Evolutionary conservation across 2,329 filamentous ascomycete genomes (phyloP).

Genomic region (Neopestalotiopsis rosae): DNA sequence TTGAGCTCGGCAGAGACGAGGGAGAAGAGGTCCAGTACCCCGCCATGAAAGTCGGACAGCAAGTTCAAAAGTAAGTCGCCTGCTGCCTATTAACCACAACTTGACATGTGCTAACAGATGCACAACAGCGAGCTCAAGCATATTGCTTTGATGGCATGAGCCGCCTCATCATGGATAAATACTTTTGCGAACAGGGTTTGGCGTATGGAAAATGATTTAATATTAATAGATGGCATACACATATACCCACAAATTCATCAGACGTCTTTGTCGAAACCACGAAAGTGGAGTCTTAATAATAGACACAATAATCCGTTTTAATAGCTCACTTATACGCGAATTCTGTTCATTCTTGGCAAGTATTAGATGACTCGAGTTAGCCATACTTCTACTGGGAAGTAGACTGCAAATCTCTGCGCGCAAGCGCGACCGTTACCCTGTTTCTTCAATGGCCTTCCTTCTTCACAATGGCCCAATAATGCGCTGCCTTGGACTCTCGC

Average conservation of each 20-base stretch:
- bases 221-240: conserved; percentile 44
- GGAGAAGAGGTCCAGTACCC: conserved; percentile 54
- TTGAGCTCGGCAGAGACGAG: conserved; percentile 57
- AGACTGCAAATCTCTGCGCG: too few species aligned
- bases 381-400: too few species aligned
- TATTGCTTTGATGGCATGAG: conserved; percentile 55
- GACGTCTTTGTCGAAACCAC: not conserved
- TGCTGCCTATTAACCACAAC: conserved; percentile 21
- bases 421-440: too few species aligned
- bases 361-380: too few species aligned
- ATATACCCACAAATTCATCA: not conserved
- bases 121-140: conserved; percentile 54
- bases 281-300: not conserved
- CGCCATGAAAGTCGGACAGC: conserved; percentile 63
- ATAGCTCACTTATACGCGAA: not conserved
- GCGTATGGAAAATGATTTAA: conserved; percentile 45
- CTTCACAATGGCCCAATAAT: conserved; percentile 37
- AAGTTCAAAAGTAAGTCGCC: conserved; percentile 58
- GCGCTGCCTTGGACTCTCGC: conserved; percentile 32
- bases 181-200: not conserved
- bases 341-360: too few species aligned
- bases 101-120: conserved; percentile 12
- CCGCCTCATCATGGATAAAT: not conserved
- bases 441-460: conserved; percentile 17
- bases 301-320: not conserved